Conservation (phyloP, 805 yeast species). For the Lipomyces mesembrius region DNA sequence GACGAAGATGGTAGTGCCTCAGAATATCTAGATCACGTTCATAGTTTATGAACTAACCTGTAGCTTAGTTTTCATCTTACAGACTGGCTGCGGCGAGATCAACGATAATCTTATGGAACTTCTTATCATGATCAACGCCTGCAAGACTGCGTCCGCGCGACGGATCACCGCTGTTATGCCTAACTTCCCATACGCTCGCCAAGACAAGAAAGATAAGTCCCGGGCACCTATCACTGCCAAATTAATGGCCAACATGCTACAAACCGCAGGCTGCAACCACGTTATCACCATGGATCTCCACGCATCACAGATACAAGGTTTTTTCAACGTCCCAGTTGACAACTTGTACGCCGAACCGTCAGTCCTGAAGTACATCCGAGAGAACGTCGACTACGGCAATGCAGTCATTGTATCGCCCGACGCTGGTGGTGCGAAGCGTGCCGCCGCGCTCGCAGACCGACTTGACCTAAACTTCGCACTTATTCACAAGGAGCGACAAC, state of each 20-base stretch:
- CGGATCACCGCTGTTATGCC: constrained; percentile 94
- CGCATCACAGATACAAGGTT: constrained; percentile 97
- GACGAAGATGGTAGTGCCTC: constrained; percentile 66
- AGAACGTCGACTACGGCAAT: constrained; percentile 58
- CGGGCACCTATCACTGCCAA: constrained; percentile 97
- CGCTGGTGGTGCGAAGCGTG: constrained; percentile 99
- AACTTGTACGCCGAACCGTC: constrained; percentile 94
- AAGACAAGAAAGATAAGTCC: constrained; percentile 93
- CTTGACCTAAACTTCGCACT: constrained; percentile 91
- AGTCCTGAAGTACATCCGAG: constrained; percentile 78
- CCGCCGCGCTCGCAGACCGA: constrained; percentile 90
- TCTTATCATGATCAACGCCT: constrained; percentile 87
- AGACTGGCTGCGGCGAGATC: constrained; percentile 83
- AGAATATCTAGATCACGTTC: neutral
- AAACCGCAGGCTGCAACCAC: constrained; percentile 94
- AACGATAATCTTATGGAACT: constrained; percentile 89
- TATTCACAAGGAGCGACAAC: constrained; percentile 93
- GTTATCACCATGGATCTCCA: constrained; percentile 96
- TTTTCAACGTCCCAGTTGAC: constrained; percentile 93
- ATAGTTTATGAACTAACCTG: neutral
- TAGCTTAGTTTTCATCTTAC: constrained; percentile 46
- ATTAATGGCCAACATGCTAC: constrained; percentile 84
- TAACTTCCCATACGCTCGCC: constrained; percentile 95
- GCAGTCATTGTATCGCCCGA: constrained; percentile 93
- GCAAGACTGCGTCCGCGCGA: constrained; percentile 94